A percentile compares a stretch with the other conserved stretches of the same genome.
phyloP scores from a whole-genome alignment of 495 filamentous ascomycete species.

The Annulohypoxylon moriforme region DNA sequence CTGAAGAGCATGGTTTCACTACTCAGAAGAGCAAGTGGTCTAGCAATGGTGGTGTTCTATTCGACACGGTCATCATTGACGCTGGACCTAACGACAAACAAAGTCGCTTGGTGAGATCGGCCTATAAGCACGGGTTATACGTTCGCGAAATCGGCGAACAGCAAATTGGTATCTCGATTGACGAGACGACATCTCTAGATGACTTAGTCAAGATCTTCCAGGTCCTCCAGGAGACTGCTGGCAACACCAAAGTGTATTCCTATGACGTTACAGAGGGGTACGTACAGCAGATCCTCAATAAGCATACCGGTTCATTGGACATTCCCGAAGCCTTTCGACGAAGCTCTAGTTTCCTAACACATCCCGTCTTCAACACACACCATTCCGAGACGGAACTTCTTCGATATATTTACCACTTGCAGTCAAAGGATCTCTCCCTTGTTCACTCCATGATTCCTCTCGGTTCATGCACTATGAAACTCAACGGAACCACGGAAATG shows the following conservation, averaged over 20 bases:
- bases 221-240: slow-evolving; percentile 31
- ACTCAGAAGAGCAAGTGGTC: slow-evolving; percentile 67
- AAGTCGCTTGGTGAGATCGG: slow-evolving; percentile 7
- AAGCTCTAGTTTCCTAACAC: slow-evolving; percentile 81
- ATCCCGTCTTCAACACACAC: slow-evolving; percentile 96
- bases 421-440: slow-evolving; percentile 95
- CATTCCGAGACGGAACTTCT: slow-evolving; percentile 97
- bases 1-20: slow-evolving; percentile 73
- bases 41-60: slow-evolving; percentile 67
- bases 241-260: slow-evolving; percentile 51
- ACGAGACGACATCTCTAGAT: slow-evolving; percentile 53
- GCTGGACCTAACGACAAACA: slow-evolving; percentile 49
- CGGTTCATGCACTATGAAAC: slow-evolving; percentile 99
- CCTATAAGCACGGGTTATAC: slow-evolving; percentile 40
- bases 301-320: slow-evolving; percentile 59
- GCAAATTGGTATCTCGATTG: slow-evolving; percentile 54
- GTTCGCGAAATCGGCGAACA: slow-evolving; percentile 42
- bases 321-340: slow-evolving; percentile 73
- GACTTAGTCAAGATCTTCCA: slow-evolving; percentile 48
- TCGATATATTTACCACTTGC: slow-evolving; percentile 92
- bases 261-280: slow-evolving; percentile 50
- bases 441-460: slow-evolving; percentile 99
- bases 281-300: slow-evolving; percentile 50
- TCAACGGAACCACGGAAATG: slow-evolving; percentile 97
- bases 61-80: slow-evolving; percentile 84